A percentile compares a stretch with the other conserved stretches of the same genome.
phyloP scores from a whole-genome alignment of 1,139 yeast genomes.

The Saccharomyces hybrid region DNA sequence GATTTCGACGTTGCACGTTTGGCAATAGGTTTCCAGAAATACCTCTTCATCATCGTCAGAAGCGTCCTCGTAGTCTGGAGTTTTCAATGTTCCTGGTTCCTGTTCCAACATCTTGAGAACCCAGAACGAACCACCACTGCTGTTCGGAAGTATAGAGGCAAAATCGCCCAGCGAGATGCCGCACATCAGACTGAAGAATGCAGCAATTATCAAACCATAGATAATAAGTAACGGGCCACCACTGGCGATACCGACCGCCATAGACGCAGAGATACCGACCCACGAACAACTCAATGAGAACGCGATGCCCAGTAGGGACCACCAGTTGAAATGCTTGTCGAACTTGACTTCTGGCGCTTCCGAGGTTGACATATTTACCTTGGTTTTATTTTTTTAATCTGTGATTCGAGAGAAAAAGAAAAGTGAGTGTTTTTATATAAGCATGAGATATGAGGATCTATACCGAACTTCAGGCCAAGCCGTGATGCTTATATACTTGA shows the following conservation, averaged over 20 bases:
- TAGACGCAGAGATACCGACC: constrained; percentile 47
- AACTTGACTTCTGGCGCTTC: neutral
- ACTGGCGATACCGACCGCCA: constrained; percentile 41
- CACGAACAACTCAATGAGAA: constrained; percentile 49
- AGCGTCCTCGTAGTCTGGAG: neutral
- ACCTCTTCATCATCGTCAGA: constrained; percentile 3
- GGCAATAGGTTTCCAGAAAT: constrained; percentile 4
- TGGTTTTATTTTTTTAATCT: neutral
- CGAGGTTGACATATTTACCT: neutral
- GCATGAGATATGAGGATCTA: neutral
- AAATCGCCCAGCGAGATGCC: constrained; percentile 46
- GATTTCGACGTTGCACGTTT: constrained; percentile 25
- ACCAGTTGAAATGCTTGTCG: constrained; percentile 42
- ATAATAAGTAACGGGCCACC: constrained; percentile 46
- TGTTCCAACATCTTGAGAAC: constrained; percentile 42
- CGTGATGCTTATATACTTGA: neutral
- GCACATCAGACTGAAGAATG: constrained; percentile 40
- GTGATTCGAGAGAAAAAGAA: too few relatives aligned
- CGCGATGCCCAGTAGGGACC: constrained; percentile 47
- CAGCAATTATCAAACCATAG: constrained; percentile 45
- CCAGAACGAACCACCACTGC: constrained; percentile 61
- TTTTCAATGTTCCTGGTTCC: neutral
- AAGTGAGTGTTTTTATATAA: too few relatives aligned
- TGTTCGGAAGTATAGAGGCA: constrained; percentile 47
- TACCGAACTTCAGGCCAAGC: neutral